A percentile compares a stretch with the other conserved stretches of the same genome.
These are phyloP conservation scores for Dendrobium officinale DNA, from an alignment of 106 monocot species.

Conservation along the genomic window DNA sequence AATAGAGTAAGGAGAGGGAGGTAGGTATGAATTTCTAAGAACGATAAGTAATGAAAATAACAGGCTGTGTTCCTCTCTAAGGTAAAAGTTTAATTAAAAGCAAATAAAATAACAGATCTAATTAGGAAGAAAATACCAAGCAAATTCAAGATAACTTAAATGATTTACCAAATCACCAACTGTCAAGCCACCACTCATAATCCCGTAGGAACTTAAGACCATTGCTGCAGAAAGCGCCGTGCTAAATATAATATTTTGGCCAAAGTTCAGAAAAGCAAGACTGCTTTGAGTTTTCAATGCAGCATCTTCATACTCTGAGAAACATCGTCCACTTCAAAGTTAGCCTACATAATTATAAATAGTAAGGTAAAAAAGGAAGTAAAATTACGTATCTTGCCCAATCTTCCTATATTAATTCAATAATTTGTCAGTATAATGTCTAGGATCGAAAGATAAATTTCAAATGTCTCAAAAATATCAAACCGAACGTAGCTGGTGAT, in stretches of 20 bases:
- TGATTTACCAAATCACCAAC: slow-evolving; percentile 92
- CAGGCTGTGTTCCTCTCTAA: background rate
- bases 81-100: background rate
- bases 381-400: background rate
- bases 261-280: slow-evolving; percentile 91
- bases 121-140: background rate
- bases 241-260: slow-evolving; percentile 96
- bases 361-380: background rate
- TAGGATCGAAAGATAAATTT: background rate
- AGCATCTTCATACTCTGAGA: slow-evolving; percentile 91
- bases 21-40: background rate
- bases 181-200: slow-evolving; percentile 81
- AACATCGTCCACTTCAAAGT: slow-evolving; percentile 6
- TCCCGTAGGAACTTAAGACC: slow-evolving; percentile 88
- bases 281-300: slow-evolving; percentile 94
- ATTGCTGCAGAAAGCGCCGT: slow-evolving; percentile 78
- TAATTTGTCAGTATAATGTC: background rate
- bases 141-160: background rate
- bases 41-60: background rate
- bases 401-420: background rate
- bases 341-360: slow-evolving; percentile 3
- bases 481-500: background rate
- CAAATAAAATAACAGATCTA: background rate
- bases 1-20: background rate
- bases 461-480: background rate